A percentile compares a stretch with the other conserved stretches of the same genome.
Evolutionary conservation across 179 eudicot genomes (phyloP).

Genomic region (Beta macrorhiza): DNA sequence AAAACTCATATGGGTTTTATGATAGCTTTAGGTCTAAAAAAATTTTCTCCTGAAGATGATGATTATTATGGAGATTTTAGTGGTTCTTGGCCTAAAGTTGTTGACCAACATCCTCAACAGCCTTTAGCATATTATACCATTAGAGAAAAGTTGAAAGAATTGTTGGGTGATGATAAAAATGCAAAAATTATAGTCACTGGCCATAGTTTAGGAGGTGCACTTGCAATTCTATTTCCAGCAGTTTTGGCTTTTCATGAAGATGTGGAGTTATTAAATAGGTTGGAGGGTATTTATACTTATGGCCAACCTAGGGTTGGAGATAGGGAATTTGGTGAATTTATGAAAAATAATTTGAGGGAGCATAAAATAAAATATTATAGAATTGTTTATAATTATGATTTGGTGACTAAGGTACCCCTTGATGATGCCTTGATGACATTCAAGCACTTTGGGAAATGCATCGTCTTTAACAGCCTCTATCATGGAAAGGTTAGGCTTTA

Average conservation of each 20-base stretch:
- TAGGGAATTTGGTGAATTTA: slow-evolving; percentile 40
- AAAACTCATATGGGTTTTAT: slow-evolving; percentile 56
- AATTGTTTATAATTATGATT: slow-evolving; percentile 55
- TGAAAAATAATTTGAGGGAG: slow-evolving; percentile 29
- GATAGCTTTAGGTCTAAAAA: slow-evolving; percentile 56
- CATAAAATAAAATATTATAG: slow-evolving; percentile 41
- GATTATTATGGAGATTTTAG: slow-evolving; percentile 21
- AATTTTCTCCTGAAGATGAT: not conserved
- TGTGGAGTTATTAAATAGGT: slow-evolving; percentile 33
- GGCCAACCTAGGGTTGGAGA: slow-evolving; percentile 77
- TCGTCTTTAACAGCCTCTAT: slow-evolving; percentile 50
- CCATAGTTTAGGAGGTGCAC: slow-evolving; percentile 67
- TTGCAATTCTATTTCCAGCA: slow-evolving; percentile 56
- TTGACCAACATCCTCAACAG: slow-evolving; percentile 11
- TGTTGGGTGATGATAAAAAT: not conserved
- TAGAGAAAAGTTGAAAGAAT: slow-evolving; percentile 1
- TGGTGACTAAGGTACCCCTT: slow-evolving; percentile 56
- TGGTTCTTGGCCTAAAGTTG: slow-evolving; percentile 47
- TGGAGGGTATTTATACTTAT: slow-evolving; percentile 55
- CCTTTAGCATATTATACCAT: slow-evolving; percentile 43
- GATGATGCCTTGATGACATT: slow-evolving; percentile 41
- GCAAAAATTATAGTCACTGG: slow-evolving; percentile 54
- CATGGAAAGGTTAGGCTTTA: slow-evolving; percentile 37
- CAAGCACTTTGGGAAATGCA: slow-evolving; percentile 60
- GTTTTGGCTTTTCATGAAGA: slow-evolving; percentile 51